Percentiles rank a stretch among this genome's conserved stretches.
Evolutionary conservation across 2,329 filamentous ascomycete genomes (phyloP).

Genomic region (Coniochaeta pulveracea): DNA sequence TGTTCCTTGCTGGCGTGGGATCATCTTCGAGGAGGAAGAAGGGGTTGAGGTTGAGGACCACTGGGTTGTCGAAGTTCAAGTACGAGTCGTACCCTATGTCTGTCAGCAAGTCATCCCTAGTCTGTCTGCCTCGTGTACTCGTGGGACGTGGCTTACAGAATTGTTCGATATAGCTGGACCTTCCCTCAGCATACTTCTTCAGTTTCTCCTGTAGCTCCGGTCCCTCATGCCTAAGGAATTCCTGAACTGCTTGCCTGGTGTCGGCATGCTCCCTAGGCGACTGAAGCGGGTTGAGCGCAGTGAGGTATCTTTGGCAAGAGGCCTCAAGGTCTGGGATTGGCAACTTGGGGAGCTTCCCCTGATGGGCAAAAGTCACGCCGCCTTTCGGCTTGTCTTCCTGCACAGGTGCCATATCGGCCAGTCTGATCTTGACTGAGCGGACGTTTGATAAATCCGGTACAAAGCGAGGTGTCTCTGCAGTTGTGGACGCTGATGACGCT

Average conservation of each 20-base stretch:
- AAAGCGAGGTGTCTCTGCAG: slow-evolving; percentile 27
- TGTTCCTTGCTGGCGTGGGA: slow-evolving; percentile 88
- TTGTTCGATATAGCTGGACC: slow-evolving; percentile 95
- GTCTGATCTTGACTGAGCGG: slow-evolving; percentile 11
- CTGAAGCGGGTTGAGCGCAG: slow-evolving; percentile 72
- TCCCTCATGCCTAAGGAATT: slow-evolving; percentile 74
- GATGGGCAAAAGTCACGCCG: slow-evolving; percentile 78
- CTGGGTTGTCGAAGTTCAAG: slow-evolving; percentile 93
- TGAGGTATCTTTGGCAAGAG: slow-evolving; percentile 70
- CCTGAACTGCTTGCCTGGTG: slow-evolving; percentile 65
- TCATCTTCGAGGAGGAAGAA: slow-evolving; percentile 98
- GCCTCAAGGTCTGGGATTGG: slow-evolving; percentile 81
- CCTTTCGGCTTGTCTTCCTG: slow-evolving; percentile 44
- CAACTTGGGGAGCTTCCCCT: slow-evolving; percentile 81
- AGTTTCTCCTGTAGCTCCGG: slow-evolving; percentile 78
- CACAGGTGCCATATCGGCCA: slow-evolving; percentile 39
- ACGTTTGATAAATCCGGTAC: slow-evolving; percentile 20
- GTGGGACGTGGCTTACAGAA: slow-evolving; percentile 60
- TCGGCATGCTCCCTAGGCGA: slow-evolving; percentile 71
- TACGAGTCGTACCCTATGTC: slow-evolving; percentile 91
- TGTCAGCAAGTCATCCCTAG: slow-evolving; percentile 14
- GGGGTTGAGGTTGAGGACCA: slow-evolving; percentile 93
- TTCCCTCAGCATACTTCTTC: slow-evolving; percentile 79
- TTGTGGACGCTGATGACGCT: slow-evolving; percentile 29
- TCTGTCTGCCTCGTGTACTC: no score